Evolutionary conservation across 257 asterid species (phyloP).

Genomic region (Rhazya stricta): DNA sequence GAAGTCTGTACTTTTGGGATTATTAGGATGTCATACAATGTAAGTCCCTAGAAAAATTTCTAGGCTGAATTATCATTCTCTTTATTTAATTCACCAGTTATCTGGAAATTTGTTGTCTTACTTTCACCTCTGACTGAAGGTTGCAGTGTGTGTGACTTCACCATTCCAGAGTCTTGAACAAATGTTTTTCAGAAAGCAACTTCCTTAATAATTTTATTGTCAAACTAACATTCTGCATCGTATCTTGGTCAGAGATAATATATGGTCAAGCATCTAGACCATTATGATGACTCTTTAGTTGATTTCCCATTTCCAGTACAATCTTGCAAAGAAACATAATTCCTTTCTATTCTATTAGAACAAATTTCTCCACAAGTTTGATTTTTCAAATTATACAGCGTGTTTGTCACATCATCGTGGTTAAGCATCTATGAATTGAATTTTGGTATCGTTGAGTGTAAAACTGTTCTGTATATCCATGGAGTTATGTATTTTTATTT

Average conservation of each 20-base stretch:
- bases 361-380: slow-evolving; percentile 45
- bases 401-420: background rate
- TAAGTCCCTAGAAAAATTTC: no score
- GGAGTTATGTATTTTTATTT: background rate
- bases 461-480: background rate
- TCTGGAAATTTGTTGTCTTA: slow-evolving; percentile 38
- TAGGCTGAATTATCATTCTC: no score
- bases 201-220: slow-evolving; percentile 45
- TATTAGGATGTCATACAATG: no score
- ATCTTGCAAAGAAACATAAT: slow-evolving; percentile 42
- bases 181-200: slow-evolving; percentile 29
- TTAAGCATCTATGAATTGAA: background rate
- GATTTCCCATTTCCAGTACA: slow-evolving; percentile 47
- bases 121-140: slow-evolving; percentile 58
- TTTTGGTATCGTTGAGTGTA: background rate
- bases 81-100: slow-evolving; percentile 54
- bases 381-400: no score
- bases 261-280: slow-evolving; percentile 28
- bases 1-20: no score
- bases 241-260: slow-evolving; percentile 36
- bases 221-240: slow-evolving; percentile 42
- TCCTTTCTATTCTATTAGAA: slow-evolving; percentile 45
- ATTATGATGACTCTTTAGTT: slow-evolving; percentile 41
- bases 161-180: slow-evolving; percentile 44
- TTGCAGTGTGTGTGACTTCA: slow-evolving; percentile 66